These are phyloP conservation scores for Rhodotorula kratochvilovae DNA, from an alignment of 768 basidiomycete species.

Conservation along the genomic window DNA sequence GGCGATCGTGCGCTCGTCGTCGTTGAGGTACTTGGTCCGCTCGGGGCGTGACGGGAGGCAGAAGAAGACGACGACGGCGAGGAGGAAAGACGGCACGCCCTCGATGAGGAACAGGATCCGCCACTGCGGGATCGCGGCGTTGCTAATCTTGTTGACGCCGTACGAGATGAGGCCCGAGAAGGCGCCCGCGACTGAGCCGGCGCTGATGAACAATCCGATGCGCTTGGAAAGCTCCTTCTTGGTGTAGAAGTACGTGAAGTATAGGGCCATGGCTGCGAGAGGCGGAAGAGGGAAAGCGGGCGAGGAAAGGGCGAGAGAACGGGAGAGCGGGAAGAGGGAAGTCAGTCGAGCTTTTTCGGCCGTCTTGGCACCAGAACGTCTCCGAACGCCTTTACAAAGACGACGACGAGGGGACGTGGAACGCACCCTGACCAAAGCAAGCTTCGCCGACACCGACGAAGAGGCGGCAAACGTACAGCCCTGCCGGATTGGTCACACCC, in stretches of 20 bases:
- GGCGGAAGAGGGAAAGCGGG: too few species aligned
- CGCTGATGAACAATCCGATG: slow-evolving; percentile 49
- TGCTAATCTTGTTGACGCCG: slow-evolving; percentile 39
- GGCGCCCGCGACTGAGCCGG: slow-evolving; percentile 21
- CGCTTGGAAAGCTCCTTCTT: slow-evolving; percentile 50
- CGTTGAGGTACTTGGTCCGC: slow-evolving; percentile 46
- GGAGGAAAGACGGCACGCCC: slow-evolving; percentile 47
- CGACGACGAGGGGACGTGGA: too few species aligned
- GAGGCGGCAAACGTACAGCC: slow-evolving; percentile 48
- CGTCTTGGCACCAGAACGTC: too few species aligned
- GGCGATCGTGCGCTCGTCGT: slow-evolving; percentile 48
- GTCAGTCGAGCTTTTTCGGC: too few species aligned
- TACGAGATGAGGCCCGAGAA: slow-evolving; percentile 15
- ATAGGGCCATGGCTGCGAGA: slow-evolving; percentile 29
- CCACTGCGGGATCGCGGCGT: slow-evolving; percentile 28
- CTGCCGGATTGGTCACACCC: slow-evolving; percentile 45
- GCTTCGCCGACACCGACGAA: slow-evolving; percentile 48
- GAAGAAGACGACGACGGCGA: slow-evolving; percentile 49
- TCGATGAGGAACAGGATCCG: slow-evolving; percentile 51
- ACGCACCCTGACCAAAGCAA: slow-evolving; percentile 18
- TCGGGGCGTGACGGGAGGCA: slow-evolving; percentile 50
- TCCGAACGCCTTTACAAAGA: too few species aligned
- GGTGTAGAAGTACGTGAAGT: slow-evolving; percentile 44
- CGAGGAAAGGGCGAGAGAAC: too few species aligned
- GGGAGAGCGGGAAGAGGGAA: too few species aligned